Conservation (phyloP, 192 early-diverging fungal species). For the Obelidium mucronatum region DNA sequence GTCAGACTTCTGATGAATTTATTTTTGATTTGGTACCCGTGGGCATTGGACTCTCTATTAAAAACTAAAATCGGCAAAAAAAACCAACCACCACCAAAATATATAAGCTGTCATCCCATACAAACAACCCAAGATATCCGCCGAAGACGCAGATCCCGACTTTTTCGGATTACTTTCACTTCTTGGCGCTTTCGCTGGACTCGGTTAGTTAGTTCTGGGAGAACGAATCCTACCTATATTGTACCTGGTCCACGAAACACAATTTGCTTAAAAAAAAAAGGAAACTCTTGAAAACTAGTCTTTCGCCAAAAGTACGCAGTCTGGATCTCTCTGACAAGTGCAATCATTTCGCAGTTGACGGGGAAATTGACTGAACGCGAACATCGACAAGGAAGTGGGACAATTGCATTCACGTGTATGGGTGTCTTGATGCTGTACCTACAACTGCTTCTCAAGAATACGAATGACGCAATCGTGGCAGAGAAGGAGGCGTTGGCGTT, state of each 20-base stretch:
- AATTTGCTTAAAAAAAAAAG: too few species aligned
- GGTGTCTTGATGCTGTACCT: conserved; percentile 33
- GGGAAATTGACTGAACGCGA: conserved; percentile 18
- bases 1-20: too few species aligned
- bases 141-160: conserved; percentile 27
- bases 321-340: conserved; percentile 15
- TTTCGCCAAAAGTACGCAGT: conserved; percentile 24
- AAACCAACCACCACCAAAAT: not conserved
- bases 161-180: conserved; percentile 24
- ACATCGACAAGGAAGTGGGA: conserved; percentile 19
- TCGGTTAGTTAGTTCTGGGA: conserved; percentile 16
- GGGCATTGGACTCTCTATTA: too few species aligned
- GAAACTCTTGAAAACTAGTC: conserved; percentile 1
- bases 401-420: conserved; percentile 31
- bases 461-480: conserved; percentile 20
- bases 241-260: too few species aligned
- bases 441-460: conserved; percentile 11
- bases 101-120: conserved; percentile 24
- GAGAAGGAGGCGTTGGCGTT: conserved; percentile 30
- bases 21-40: too few species aligned
- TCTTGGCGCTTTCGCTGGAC: conserved; percentile 21
- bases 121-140: conserved; percentile 14
- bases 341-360: conserved; percentile 30
- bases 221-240: too few species aligned
- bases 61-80: too few species aligned